A percentile compares a stretch with the other conserved stretches of the same genome.
Evolutionary conservation across 176 grass and related monocot genomes (phyloP).

Genomic region (Oryza glumipatula): DNA sequence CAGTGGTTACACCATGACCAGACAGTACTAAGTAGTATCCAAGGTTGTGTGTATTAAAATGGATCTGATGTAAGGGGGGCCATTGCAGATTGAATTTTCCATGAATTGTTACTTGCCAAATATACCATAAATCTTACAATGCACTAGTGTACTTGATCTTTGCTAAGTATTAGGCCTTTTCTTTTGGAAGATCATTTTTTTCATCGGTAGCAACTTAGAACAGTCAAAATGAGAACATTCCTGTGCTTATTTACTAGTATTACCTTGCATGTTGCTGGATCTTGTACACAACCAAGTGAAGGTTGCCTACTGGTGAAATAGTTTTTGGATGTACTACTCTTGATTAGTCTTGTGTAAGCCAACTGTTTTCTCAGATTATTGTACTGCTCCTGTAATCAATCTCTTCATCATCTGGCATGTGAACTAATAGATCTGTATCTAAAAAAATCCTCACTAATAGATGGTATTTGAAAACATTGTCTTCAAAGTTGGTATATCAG

Average conservation of each 20-base stretch:
- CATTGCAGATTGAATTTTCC: constrained; percentile 24
- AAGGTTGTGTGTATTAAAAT: constrained; percentile 53
- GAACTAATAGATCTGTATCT: not conserved
- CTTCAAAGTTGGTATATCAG: not conserved
- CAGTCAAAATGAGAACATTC: not conserved
- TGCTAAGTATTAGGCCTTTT: not conserved
- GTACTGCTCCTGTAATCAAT: not conserved
- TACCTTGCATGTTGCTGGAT: not conserved
- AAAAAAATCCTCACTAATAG: not conserved
- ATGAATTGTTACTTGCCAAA: constrained; percentile 27
- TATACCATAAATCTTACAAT: constrained; percentile 19
- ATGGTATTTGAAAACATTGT: not conserved
- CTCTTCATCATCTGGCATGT: not conserved
- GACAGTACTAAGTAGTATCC: constrained; percentile 31
- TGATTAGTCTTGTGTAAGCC: not conserved
- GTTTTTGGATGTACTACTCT: not conserved
- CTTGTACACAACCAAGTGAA: constrained; percentile 2
- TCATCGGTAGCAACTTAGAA: not conserved
- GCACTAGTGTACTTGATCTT: not conserved
- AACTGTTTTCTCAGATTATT: constrained; percentile 9
- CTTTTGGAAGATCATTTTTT: not conserved
- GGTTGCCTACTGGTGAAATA: not conserved
- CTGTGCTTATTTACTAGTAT: not conserved
- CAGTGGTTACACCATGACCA: constrained; percentile 9
- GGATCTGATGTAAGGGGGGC: constrained; percentile 16